Conservation (phyloP, 768 basidiomycete genomes). For the Hemileccinum impolitum region DNA sequence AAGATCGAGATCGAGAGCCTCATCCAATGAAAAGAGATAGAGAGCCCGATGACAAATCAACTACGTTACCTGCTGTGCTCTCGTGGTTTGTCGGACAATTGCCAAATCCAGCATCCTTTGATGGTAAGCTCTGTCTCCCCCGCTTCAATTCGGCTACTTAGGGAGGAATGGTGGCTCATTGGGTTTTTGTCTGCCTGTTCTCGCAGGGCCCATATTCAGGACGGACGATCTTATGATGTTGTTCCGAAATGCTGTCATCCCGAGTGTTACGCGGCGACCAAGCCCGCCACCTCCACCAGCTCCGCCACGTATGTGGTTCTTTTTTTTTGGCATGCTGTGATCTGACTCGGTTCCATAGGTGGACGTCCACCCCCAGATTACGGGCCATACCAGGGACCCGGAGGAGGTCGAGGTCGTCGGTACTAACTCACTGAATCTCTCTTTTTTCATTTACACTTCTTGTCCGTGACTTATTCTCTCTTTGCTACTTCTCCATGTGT, state of each 20-base stretch:
- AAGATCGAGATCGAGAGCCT: conserved; percentile 42
- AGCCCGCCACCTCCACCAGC: conserved; percentile 60
- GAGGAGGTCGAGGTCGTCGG: conserved; percentile 41
- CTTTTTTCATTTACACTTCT: conserved; percentile 2
- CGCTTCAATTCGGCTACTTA: conserved; percentile 6
- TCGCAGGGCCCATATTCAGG: conserved; percentile 80
- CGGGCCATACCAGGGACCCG: conserved; percentile 81
- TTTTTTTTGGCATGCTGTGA: conserved; percentile 1
- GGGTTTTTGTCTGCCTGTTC: conserved; percentile 6
- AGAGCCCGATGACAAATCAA: conserved; percentile 46
- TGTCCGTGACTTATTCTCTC: conserved; percentile 15
- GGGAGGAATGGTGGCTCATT: conserved; percentile 12
- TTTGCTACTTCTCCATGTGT: conserved; percentile 3
- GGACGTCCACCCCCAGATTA: conserved; percentile 84
- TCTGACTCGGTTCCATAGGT: conserved; percentile 31
- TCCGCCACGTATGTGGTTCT: conserved; percentile 35
- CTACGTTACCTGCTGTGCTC: conserved; percentile 53
- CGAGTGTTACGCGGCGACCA: conserved; percentile 48
- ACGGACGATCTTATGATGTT: conserved; percentile 88
- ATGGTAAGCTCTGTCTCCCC: conserved; percentile 56
- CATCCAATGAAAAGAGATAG: conserved; percentile 39
- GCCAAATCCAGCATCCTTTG: conserved; percentile 70
- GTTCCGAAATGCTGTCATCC: conserved; percentile 78
- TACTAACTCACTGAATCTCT: conserved; percentile 26
- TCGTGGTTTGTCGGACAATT: conserved; percentile 84